Evolutionary conservation across 345 rosid genomes (phyloP).

Genomic region (Camelina hispida): DNA sequence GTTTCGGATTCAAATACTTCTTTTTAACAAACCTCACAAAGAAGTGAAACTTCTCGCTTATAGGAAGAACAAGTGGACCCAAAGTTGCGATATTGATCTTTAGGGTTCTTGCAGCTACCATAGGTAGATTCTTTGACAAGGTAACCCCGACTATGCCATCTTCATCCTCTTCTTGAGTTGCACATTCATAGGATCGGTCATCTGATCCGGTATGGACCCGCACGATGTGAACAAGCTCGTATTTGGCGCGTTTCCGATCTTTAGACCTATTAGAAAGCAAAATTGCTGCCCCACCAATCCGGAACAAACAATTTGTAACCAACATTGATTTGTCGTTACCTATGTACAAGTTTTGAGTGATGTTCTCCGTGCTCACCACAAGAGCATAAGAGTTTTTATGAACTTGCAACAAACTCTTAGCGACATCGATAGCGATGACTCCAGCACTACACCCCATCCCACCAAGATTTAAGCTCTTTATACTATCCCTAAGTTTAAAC

Average conservation of each 20-base stretch:
- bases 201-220: constrained; percentile 67
- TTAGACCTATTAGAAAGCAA: constrained; percentile 58
- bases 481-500: constrained; percentile 39
- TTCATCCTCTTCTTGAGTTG: constrained; percentile 61
- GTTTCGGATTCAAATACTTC: constrained; percentile 50
- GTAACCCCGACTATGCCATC: constrained; percentile 49
- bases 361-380: constrained; percentile 65
- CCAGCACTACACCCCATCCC: constrained; percentile 49
- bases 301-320: constrained; percentile 61
- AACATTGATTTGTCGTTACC: constrained; percentile 70
- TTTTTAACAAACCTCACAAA: constrained; percentile 46
- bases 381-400: constrained; percentile 58
- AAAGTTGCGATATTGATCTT: constrained; percentile 69
- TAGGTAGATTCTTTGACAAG: constrained; percentile 64
- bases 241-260: constrained; percentile 53
- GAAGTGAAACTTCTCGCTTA: constrained; percentile 61
- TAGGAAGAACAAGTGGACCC: constrained; percentile 69
- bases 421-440: constrained; percentile 43
- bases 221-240: constrained; percentile 58
- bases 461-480: constrained; percentile 46
- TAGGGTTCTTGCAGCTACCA: constrained; percentile 66
- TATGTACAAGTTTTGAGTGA: constrained; percentile 51
- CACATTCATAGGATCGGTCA: constrained; percentile 57
- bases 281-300: constrained; percentile 60
- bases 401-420: constrained; percentile 49